Evolutionary conservation across 192 early-diverging fungal species (phyloP).

Genomic region (Radiomyces spectabilis): DNA sequence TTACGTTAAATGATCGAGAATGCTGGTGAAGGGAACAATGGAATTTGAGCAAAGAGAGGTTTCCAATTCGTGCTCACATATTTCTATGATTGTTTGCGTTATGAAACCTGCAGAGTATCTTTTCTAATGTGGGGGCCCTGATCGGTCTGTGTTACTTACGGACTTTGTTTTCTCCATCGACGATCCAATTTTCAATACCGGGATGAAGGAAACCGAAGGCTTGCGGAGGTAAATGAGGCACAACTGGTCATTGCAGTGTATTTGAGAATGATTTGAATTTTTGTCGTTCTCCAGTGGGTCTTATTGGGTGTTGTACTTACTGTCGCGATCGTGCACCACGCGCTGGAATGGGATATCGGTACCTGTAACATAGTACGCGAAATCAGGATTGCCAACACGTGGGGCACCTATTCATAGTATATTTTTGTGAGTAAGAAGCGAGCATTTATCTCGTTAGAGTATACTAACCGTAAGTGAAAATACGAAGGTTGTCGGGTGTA

Average conservation of each 20-base stretch:
- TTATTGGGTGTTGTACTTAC: not conserved
- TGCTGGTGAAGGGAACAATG: slow-evolving; percentile 8
- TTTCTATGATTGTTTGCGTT: not conserved
- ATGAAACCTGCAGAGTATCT: not conserved
- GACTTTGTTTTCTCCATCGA: not conserved
- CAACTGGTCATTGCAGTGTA: not conserved
- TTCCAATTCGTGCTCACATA: slow-evolving; percentile 9
- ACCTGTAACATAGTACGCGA: slow-evolving; percentile 12
- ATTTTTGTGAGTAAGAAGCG: not conserved
- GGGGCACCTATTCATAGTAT: slow-evolving; percentile 4
- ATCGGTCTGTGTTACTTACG: not conserved
- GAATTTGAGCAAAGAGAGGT: slow-evolving; percentile 11
- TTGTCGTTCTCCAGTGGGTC: not conserved
- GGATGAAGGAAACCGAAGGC: slow-evolving; percentile 12
- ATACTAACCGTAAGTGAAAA: slow-evolving; percentile 16
- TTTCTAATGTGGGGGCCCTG: not conserved
- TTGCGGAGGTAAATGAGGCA: slow-evolving; percentile 17
- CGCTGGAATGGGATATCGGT: slow-evolving; percentile 13
- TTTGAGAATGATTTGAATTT: not conserved
- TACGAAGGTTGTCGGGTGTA: slow-evolving; percentile 3
- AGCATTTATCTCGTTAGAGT: too few relatives aligned
- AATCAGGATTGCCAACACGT: slow-evolving; percentile 16
- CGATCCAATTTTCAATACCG: slow-evolving; percentile 23
- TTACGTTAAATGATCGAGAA: slow-evolving; percentile 14
- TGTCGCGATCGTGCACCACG: slow-evolving; percentile 17